Percentiles rank a stretch among this genome's conserved stretches.
Conservation (phyloP, 176 grass and related monocot species). For the Oryza australiensis region DNA sequence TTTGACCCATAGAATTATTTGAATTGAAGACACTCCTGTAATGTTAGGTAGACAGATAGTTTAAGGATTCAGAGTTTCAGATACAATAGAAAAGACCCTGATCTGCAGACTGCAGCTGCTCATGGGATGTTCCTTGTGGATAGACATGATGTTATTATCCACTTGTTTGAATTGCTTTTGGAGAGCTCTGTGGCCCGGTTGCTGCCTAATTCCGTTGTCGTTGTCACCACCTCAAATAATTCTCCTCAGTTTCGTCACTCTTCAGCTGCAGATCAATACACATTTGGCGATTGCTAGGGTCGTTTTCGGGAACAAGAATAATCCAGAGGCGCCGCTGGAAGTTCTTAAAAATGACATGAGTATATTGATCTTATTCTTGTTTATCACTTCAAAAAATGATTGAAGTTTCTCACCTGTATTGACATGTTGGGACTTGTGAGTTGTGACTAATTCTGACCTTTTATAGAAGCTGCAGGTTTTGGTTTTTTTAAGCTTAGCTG, state of each 20-base stretch:
- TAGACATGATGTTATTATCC: slow-evolving; percentile 41
- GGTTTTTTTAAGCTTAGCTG: too few relatives aligned
- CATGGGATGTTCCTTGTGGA: slow-evolving; percentile 34
- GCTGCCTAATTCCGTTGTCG: slow-evolving; percentile 32
- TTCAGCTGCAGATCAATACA: neutral
- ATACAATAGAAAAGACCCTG: neutral
- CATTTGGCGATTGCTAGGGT: neutral
- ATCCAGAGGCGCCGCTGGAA: slow-evolving; percentile 5
- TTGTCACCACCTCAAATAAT: slow-evolving; percentile 17
- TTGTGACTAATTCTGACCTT: too few relatives aligned
- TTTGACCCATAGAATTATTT: neutral
- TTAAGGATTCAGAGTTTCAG: neutral
- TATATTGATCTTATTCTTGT: too few relatives aligned
- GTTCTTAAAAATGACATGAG: neutral
- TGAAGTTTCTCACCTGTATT: too few relatives aligned
- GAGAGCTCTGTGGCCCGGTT: slow-evolving; percentile 3
- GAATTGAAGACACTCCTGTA: neutral
- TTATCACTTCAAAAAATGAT: too few relatives aligned
- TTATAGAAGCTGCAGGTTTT: too few relatives aligned
- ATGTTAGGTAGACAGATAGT: neutral
- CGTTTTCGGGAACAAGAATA: slow-evolving; percentile 21
- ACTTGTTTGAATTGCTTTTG: slow-evolving; percentile 19
- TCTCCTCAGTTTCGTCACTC: neutral
- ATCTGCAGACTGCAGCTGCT: neutral
- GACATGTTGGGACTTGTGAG: too few relatives aligned